phyloP scores from a whole-genome alignment of 225 moss, liverwort and hornwort genomes.

The Climacium dendroides region DNA sequence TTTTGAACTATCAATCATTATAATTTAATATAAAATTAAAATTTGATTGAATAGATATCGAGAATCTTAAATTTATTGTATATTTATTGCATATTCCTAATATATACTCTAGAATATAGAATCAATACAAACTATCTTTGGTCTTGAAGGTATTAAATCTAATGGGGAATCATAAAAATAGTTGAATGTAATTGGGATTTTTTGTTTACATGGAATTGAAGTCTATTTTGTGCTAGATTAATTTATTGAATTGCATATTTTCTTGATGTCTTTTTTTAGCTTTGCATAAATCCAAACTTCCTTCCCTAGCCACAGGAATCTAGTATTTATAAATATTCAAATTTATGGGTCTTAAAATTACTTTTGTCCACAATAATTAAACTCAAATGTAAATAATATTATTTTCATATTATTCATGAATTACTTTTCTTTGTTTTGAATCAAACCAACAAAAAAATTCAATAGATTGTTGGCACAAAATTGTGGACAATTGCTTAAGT shows the following conservation, averaged over 20 bases:
- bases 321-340: not conserved
- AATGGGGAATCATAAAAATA: not conserved
- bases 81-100: no score
- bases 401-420: not conserved
- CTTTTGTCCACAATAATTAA: rapidly evolving
- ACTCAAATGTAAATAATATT: not conserved
- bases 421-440: not conserved
- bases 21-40: not conserved
- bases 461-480: not conserved
- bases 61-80: not conserved
- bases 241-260: not conserved
- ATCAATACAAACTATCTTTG: not conserved
- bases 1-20: no score
- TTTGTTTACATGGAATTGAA: not conserved
- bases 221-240: not conserved
- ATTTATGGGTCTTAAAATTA: not conserved
- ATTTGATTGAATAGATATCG: no score
- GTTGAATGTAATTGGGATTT: not conserved
- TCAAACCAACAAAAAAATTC: rapidly evolving
- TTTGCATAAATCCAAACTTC: not conserved
- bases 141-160: no score
- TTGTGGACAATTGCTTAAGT: not conserved
- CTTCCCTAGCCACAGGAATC: rapidly evolving
- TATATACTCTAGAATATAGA: no score
- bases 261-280: not conserved